These are phyloP conservation scores for Tetrapisispora phaffii DNA, from an alignment of 805 yeast species.

Conservation along the genomic window DNA sequence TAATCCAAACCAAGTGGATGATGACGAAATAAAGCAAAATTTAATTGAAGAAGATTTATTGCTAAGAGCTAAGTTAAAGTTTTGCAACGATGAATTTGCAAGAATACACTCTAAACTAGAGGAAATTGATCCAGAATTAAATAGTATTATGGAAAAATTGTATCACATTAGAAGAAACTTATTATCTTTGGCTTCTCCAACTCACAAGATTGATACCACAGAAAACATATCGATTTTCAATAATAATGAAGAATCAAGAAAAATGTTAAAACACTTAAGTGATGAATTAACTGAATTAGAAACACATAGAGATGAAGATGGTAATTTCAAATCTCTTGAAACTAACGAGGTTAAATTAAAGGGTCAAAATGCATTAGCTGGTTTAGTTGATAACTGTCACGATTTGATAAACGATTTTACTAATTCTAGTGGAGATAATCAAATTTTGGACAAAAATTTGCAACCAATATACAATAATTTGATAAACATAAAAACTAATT, in stretches of 20 bases:
- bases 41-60: conserved; percentile 50
- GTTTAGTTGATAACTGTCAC: conserved; percentile 75
- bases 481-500: conserved; percentile 53
- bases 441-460: conserved; percentile 41
- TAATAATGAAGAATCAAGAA: conserved; percentile 7
- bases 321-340: conserved; percentile 38
- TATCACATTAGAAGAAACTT: conserved; percentile 55
- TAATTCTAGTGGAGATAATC: conserved; percentile 26
- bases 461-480: conserved; percentile 54
- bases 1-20: conserved; percentile 10
- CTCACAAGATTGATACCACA: conserved; percentile 17
- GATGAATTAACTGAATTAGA: conserved; percentile 37
- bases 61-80: conserved; percentile 54
- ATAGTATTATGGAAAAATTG: conserved; percentile 46
- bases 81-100: conserved; percentile 49
- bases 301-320: conserved; percentile 43
- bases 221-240: conserved; percentile 5
- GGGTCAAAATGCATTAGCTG: conserved; percentile 49
- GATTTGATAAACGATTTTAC: conserved; percentile 61
- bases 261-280: conserved; percentile 28
- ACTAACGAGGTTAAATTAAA: conserved; percentile 27
- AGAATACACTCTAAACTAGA: conserved; percentile 48
- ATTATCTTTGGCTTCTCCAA: conserved; percentile 39
- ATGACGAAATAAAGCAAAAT: conserved; percentile 30
- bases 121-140: conserved; percentile 42